Percentiles rank a stretch among this genome's conserved stretches.
These are phyloP conservation scores for Globisporangium parvum DNA, from an alignment of 352 stramenopile genomes.

Conservation along the genomic window DNA sequence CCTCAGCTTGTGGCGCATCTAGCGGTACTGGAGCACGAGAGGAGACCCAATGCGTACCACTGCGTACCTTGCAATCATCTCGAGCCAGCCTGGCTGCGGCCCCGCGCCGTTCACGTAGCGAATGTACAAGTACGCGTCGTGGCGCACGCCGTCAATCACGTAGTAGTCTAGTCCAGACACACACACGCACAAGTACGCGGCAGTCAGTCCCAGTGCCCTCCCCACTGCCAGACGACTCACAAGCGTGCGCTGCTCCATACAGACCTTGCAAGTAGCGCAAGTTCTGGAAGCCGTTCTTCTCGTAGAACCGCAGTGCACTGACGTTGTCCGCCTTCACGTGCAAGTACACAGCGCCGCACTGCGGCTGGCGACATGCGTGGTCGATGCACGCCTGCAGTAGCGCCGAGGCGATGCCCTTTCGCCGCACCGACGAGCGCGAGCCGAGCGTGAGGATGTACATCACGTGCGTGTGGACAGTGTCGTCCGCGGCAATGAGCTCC, in stretches of 20 bases:
- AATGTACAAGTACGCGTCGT: constrained; percentile 85
- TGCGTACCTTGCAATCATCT: constrained; percentile 48
- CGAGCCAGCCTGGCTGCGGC: constrained; percentile 57
- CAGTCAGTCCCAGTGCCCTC: neutral
- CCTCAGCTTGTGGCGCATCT: neutral
- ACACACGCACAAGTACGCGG: constrained; percentile 7
- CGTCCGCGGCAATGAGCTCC: constrained; percentile 41
- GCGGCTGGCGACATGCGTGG: constrained; percentile 62
- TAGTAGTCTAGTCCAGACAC: constrained; percentile 63
- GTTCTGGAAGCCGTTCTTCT: constrained; percentile 93
- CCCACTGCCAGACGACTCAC: neutral
- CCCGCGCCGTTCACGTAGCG: constrained; percentile 73
- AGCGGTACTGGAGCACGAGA: neutral
- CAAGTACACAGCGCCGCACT: constrained; percentile 92
- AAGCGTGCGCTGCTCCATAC: neutral
- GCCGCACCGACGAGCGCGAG: constrained; percentile 73
- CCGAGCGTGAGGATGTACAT: constrained; percentile 98
- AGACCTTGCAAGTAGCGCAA: constrained; percentile 89
- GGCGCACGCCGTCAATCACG: constrained; percentile 73
- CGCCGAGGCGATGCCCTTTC: constrained; percentile 86
- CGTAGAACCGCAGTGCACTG: constrained; percentile 93
- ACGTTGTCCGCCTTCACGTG: constrained; percentile 96
- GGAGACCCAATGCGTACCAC: no score
- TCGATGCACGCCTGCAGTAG: constrained; percentile 88
- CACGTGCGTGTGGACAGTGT: constrained; percentile 70